A percentile compares a stretch with the other conserved stretches of the same genome.
Evolutionary conservation across 805 yeast species (phyloP).

Genomic region (Candida saitoana): DNA sequence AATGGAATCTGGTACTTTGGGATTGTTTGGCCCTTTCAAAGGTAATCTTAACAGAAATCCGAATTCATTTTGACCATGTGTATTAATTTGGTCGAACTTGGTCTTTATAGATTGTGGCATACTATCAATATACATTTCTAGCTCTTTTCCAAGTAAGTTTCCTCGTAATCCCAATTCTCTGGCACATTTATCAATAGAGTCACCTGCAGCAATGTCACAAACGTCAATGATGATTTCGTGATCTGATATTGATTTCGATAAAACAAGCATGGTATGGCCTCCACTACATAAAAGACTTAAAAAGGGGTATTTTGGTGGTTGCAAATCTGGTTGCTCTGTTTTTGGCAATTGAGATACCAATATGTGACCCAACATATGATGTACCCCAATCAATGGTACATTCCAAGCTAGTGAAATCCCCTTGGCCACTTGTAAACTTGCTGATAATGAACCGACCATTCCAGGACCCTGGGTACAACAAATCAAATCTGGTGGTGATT

Average conservation of each 20-base stretch:
- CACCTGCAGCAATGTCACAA: constrained; percentile 88
- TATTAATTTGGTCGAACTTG: constrained; percentile 16
- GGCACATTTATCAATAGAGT: constrained; percentile 89
- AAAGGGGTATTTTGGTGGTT: constrained; percentile 58
- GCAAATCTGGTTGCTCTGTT: constrained; percentile 44
- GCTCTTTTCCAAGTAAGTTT: constrained; percentile 79
- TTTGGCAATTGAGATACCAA: constrained; percentile 43
- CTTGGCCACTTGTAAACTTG: constrained; percentile 79
- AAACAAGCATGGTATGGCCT: constrained; percentile 89
- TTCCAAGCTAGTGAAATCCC: constrained; percentile 79
- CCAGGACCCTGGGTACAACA: constrained; percentile 97
- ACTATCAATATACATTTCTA: constrained; percentile 53
- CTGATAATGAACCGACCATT: constrained; percentile 82
- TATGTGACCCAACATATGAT: constrained; percentile 94
- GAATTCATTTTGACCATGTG: constrained; percentile 19
- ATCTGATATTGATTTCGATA: constrained; percentile 52
- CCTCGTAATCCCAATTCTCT: constrained; percentile 78
- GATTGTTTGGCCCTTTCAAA: constrained; percentile 28
- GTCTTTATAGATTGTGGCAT: constrained; percentile 26
- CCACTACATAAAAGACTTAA: constrained; percentile 81
- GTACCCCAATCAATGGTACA: constrained; percentile 81
- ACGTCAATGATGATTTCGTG: constrained; percentile 77
- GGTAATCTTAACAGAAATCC: constrained; percentile 28
- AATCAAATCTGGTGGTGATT: constrained; percentile 59
- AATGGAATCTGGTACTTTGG: constrained; percentile 22